Evolutionary conservation across 2,329 filamentous ascomycete species (phyloP), one percentile per base, ranked within the genome.

Genomic region (Blastomyces emzantsi): DNA sequence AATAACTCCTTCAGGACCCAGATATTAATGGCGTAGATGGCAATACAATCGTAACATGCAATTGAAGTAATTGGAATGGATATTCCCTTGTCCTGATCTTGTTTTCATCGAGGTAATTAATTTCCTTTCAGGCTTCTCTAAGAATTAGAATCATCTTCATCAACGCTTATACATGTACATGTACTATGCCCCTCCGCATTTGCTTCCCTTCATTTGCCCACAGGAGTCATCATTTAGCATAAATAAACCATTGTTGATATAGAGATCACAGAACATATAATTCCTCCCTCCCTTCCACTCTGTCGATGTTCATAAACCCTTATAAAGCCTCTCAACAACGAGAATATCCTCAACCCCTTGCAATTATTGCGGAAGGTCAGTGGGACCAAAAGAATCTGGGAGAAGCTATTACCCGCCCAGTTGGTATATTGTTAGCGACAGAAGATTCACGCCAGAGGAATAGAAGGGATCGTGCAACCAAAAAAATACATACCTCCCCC

Each of bases 371-470:
- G 79, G 79, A 60, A 89, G 77, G 60, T 83, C 78, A 47, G 85
- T 83, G 0, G 87, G 87, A 0, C 87, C 86, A 74, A 89, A 90
- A 0, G 87, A 89, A 69, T 87, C 74, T 1, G 87, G 87, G 47
- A 90, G 79, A 64, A 90, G 76, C 87, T 89, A 52, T 45, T 61
- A 7, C 30, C 8, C 15, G n/a, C 36, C 22, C 8, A 33, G 43
- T 47, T n/a, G 28, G 25, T 33, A 33, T 45, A 13, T 58, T 9
- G 13, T n/a, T 6, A 39, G 11, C 22, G n/a, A 36, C 36, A 11
- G 47, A 58, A 54, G 1, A 17, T 39, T 13, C 17, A 33, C 17
- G 30, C 6, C 8, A n/a, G 28, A 36, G 7, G 17, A 36, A n/a
- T 55, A 51, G 4, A 28, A 15, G 13, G 17, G 22, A 28, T 28